These are phyloP conservation scores for Petunia secreta DNA, from an alignment of 257 asterid species.

Conservation along the genomic window DNA sequence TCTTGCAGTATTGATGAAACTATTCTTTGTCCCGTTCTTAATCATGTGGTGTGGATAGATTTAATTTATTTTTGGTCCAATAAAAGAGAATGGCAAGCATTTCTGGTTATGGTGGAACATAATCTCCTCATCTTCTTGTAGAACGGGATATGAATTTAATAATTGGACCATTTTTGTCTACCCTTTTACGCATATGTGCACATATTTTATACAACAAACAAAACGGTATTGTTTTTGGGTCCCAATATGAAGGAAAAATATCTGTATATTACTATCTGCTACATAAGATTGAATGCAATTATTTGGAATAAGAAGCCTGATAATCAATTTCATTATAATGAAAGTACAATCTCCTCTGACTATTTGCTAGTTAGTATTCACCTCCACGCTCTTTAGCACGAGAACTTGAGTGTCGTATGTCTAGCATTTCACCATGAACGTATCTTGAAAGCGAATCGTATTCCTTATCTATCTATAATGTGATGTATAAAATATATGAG, in stretches of 20 bases:
- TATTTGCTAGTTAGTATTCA: neutral
- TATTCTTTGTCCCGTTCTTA: neutral
- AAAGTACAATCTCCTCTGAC: constrained; percentile 3
- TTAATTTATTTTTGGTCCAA: neutral
- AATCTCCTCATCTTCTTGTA: neutral
- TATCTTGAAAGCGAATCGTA: too few species aligned
- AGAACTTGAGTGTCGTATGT: too few species aligned
- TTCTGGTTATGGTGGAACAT: neutral
- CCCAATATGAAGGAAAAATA: constrained; percentile 6
- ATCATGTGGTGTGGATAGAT: neutral
- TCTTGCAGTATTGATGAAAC: neutral
- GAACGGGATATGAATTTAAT: neutral
- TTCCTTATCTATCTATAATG: too few species aligned
- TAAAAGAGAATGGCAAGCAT: neutral
- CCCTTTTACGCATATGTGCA: neutral
- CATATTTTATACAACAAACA: neutral
- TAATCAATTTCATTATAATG: neutral
- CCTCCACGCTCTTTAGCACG: too few species aligned
- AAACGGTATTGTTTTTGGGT: neutral
- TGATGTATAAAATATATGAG: too few species aligned
- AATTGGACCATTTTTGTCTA: neutral
- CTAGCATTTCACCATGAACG: too few species aligned
- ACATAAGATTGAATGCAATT: neutral
- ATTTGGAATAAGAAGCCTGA: neutral
- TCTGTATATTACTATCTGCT: neutral